Base-by-base conservation (phyloP, 345 rosid genomes). In the Raphanus sativus region DNA sequence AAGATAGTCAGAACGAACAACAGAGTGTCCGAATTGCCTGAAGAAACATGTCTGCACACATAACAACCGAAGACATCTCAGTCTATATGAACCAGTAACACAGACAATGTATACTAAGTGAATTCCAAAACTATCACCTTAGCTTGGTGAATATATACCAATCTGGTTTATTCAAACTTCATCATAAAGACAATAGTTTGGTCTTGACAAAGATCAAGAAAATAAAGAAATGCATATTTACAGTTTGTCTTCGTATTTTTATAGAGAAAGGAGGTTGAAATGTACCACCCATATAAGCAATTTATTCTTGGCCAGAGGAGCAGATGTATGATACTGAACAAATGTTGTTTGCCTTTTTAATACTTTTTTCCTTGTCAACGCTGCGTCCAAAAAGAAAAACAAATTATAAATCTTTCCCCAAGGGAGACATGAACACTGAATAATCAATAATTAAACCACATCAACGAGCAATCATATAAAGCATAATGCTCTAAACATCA, bases 1-100 rank as follows among this genome's bases (percentile, higher is more conserved):
- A 62, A 94, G 89, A 83, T 94, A 95, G 80, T 95, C 98, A 55
- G 86, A 83, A 73, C 88, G 97, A 81, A 82, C 96, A 70, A 95
- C 97, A n/a, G 99, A 89, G 34, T 42, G 80, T 67, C 94, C 97
- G 67, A 95, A 95, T 80, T 95, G 98, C 45, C 91, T 84, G 77
- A 95, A 89, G 87, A 90, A 92, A 81, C 99, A 95, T 64, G 86
- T 90, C 98, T 95, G 88, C 86, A 78, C 55, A 60, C 77, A 82
- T 6, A 52, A 70, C 75, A 77, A 62, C 13, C 21, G 3, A 65
- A 70, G 8, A 54, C 26, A 52, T 12, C 12, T 58, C 25, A 4
- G 69, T 45, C 13, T 17, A 8, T 12, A 1, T 29, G 38, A 61
- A 38, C 38, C 21, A 13, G 5, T 29, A 3, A 17, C 17, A 58